Base-by-base conservation (phyloP, 768 basidiomycete genomes). In the Tremella fuciformis region DNA sequence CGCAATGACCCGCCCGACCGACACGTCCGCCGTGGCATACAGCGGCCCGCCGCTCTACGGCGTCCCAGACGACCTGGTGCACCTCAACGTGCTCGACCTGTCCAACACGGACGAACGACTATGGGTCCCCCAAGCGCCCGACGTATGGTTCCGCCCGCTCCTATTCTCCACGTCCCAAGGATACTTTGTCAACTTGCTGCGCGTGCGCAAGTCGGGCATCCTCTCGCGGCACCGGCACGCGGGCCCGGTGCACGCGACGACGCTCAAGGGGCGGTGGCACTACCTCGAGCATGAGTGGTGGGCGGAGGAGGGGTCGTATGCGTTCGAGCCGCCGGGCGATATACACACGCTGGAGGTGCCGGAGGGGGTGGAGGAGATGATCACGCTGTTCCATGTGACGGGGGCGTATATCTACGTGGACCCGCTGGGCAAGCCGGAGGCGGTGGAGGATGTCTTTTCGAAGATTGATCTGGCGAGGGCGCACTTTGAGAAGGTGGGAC, bases 391-490 rank as follows among this genome's bases (percentile, higher is more conserved):
- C 50, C 60, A 60, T 29, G 60, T 62, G 8, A 53, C 60, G 21
- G 60, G 60, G 8, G 60, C 60, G 11, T 62, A 62, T 26, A 62
- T 62, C 46, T 62, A 62, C 40, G 48, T 51, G 16, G 60, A 62
- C 42, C 55, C 60, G 9, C 34, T 29, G 26, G 60, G 60, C 8
- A 62, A 57, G 41, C 55, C 60, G 7, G 40, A 57, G 26, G 55
- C 55, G 8, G 46, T 62, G 13, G 60, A 62, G 37, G 60, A 62
- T 37, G 60, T 62, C 15, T 62, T 62, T 25, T 57, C 55, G 3
- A 62, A 62, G 26, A 57, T 62, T 22, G 60, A 57, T 8, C 44
- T 62, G 41, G 60, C 60, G 39, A 51, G 46, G 34, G 56, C 38
- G 29, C 60, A 62, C 44, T 62, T 57, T 38, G 60, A 62, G 22